A percentile compares a stretch with the other conserved stretches of the same genome.
These are phyloP conservation scores for Trametes cubensis DNA, from an alignment of 768 basidiomycete genomes.

Conservation along the genomic window DNA sequence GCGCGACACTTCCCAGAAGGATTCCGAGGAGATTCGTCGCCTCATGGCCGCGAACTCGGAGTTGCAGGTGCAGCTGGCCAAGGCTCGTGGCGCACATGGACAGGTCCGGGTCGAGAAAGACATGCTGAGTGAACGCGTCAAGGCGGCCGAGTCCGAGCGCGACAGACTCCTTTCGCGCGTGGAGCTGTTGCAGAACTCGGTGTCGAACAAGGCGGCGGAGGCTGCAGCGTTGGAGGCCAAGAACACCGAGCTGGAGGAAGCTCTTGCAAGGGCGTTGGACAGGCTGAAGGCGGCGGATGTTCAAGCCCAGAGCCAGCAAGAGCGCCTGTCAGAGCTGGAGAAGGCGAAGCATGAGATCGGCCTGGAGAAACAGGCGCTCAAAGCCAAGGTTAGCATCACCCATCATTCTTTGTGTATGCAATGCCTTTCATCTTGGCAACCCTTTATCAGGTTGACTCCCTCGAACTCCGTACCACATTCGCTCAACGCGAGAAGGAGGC, in stretches of 20 bases:
- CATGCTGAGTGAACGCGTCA: constrained; percentile 62
- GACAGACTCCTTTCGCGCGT: constrained; percentile 59
- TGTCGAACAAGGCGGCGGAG: constrained; percentile 49
- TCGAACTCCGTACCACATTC: constrained; percentile 61
- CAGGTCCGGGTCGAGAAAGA: constrained; percentile 86
- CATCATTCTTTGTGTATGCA: not conserved
- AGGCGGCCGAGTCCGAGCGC: constrained; percentile 62
- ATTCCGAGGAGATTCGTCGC: constrained; percentile 71
- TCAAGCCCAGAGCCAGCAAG: constrained; percentile 58
- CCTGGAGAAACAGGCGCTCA: constrained; percentile 59
- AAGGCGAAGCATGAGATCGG: constrained; percentile 55
- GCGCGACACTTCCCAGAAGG: constrained; percentile 58
- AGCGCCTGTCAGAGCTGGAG: constrained; percentile 65
- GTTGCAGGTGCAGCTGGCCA: constrained; percentile 70
- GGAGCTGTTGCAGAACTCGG: constrained; percentile 53
- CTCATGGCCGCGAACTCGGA: constrained; percentile 58
- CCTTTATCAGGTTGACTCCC: constrained; percentile 52
- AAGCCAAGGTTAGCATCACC: constrained; percentile 54
- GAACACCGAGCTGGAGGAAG: constrained; percentile 69
- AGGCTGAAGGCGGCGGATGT: constrained; percentile 76
- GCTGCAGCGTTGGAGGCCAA: constrained; percentile 48
- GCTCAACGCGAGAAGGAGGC: constrained; percentile 66
- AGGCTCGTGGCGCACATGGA: constrained; percentile 76
- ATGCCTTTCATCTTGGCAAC: constrained; percentile 21
- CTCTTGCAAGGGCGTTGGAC: constrained; percentile 70